phyloP scores from a whole-genome alignment of 192 early-diverging fungal species.

The Thamnidium elegans region DNA sequence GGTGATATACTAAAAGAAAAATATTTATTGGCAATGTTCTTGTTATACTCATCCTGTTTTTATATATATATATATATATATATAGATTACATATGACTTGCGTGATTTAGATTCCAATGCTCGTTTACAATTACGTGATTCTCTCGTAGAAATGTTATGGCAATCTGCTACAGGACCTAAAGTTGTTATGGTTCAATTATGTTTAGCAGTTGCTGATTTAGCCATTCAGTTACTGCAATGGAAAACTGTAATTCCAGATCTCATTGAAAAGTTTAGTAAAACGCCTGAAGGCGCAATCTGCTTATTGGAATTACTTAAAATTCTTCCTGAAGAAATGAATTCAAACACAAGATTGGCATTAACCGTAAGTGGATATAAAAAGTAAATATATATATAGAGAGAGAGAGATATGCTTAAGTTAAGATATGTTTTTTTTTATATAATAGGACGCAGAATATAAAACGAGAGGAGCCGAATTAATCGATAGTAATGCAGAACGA shows the following conservation, averaged over 20 bases:
- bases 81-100: constrained; percentile 76
- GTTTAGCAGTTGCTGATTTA: constrained; percentile 78
- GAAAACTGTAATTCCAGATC: constrained; percentile 73
- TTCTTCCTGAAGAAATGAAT: constrained; percentile 84
- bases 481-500: constrained; percentile 63
- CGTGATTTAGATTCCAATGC: constrained; percentile 66
- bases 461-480: constrained; percentile 53
- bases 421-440: not conserved
- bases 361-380: constrained; percentile 46
- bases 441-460: constrained; percentile 59
- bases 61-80: too few species aligned
- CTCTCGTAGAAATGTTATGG: constrained; percentile 69
- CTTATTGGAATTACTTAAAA: constrained; percentile 78
- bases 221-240: constrained; percentile 79
- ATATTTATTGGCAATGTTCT: not conserved
- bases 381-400: constrained; percentile 17
- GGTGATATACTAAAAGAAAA: constrained; percentile 36
- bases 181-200: constrained; percentile 76
- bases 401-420: not conserved
- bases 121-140: constrained; percentile 69
- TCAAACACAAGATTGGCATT: constrained; percentile 62
- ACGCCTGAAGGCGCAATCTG: constrained; percentile 58
- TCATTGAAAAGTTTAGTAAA: constrained; percentile 67
- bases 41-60: constrained; percentile 3
- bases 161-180: constrained; percentile 54